Base-by-base conservation (phyloP, 768 basidiomycete species). In the Trametes maxima region DNA sequence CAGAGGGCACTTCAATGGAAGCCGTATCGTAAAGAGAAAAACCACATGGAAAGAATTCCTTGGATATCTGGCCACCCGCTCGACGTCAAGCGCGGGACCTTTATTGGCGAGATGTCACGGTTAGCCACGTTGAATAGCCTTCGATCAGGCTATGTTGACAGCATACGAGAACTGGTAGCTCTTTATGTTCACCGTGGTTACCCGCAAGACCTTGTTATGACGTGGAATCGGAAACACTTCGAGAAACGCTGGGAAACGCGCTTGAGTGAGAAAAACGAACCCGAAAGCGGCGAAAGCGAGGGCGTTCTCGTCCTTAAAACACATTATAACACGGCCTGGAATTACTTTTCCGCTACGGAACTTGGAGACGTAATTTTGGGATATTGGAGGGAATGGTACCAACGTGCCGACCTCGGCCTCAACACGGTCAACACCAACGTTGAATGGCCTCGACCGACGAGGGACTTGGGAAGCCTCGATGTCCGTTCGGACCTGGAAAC, bases 111-210 rank as follows among this genome's bases (percentile, higher is more conserved):
- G 45, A 57, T 68, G 52, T 63, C 67, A 1, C 50, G 64, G 49
- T 36, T 67, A 47, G 66, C 66, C 36, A 68, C 65, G 46, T 66
- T 76, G 25, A 68, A 72, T 71, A 72, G 69, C 57, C 65, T 37
- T 2, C 57, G 64, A 36, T 52, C 63, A 21, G 52, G 60, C 67
- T 77, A 76, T 65, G 47, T 57, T 33, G 71, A 69, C 10, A 68
- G 69, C 37, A 57, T 76, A 14, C 48, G 64, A 42, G 60, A 59
- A 28, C 59, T 76, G 5, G 60, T 59, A 33, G 57, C 54, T 19
- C 67, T 77, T 5, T 76, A 76, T 57, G 46, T 37, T n/a, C 49
- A 54, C 16, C 67, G 73, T 17, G 75, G 75, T 44, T 75, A 76
- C 48, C 76, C 74, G 21, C 13, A 40, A 12, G 59, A 67, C 11